Conservation (phyloP, 768 basidiomycete genomes). For the Mycena latifolia region DNA sequence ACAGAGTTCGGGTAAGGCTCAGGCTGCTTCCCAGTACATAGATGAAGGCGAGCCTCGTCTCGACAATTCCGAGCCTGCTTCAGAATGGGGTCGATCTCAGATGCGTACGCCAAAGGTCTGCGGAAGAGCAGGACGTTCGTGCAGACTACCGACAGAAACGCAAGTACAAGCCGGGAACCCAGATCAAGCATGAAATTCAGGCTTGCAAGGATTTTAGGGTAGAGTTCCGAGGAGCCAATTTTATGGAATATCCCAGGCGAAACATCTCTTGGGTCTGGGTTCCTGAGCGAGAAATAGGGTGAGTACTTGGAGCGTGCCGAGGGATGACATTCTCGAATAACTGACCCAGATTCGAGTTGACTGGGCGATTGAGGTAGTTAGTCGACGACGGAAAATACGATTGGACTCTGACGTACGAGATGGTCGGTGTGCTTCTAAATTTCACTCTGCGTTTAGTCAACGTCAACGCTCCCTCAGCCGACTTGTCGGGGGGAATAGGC, state of each 20-base stretch:
- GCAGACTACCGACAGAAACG: not conserved
- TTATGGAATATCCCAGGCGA: not conserved
- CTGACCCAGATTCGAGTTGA: slow-evolving; percentile 20
- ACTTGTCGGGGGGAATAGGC: not conserved
- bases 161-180: not conserved
- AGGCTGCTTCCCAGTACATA: not conserved
- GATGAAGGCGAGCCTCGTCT: not conserved
- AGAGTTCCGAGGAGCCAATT: not conserved
- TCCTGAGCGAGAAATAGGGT: not conserved
- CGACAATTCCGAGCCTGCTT: not conserved
- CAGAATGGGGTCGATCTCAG: slow-evolving; percentile 10
- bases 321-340: not conserved
- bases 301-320: not conserved
- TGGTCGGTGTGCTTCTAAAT: not conserved
- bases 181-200: not conserved
- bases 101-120: slow-evolving; percentile 4
- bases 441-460: not conserved
- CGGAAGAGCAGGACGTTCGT: slow-evolving; percentile 15
- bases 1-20: not conserved
- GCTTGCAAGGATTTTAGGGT: not conserved
- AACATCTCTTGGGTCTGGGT: not conserved
- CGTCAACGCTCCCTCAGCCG: not conserved
- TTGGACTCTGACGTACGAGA: slow-evolving; percentile 2
- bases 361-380: not conserved
- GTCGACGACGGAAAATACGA: not conserved